Evolutionary conservation across 1,284 basidiomycete genomes (phyloP).

Genomic region (Fistulinella cinereoalba): DNA sequence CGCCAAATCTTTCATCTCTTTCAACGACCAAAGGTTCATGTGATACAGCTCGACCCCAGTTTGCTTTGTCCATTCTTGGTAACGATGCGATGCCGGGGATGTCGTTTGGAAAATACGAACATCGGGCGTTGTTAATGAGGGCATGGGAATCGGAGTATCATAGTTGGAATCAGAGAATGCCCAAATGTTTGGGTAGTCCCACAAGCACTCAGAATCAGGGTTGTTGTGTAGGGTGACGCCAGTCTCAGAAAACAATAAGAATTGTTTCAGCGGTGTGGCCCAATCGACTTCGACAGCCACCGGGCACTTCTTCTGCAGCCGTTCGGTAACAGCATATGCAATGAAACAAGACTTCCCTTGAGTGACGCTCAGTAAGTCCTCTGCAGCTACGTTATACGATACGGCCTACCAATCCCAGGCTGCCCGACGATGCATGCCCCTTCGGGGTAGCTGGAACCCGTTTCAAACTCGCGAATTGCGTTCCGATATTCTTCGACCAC

Average conservation of each 20-base stretch:
- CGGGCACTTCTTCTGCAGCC: constrained; percentile 1
- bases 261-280: neutral
- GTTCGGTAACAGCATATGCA: too few species aligned
- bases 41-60: neutral
- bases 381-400: neutral
- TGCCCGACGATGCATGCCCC: constrained; percentile 6
- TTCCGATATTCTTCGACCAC: constrained; percentile 1
- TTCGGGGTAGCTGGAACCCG: too few species aligned
- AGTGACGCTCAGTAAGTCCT: neutral
- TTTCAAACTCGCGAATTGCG: neutral
- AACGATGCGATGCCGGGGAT: neutral
- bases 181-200: neutral
- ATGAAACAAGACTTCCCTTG: constrained; percentile 3
- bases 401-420: constrained; percentile 5
- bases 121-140: neutral
- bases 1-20: constrained; percentile 5
- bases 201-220: neutral
- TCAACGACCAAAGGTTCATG: constrained; percentile 1
- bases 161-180: constrained; percentile 2
- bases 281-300: neutral
- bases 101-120: constrained; percentile 4
- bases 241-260: neutral
- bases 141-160: neutral
- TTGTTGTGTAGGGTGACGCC: neutral
- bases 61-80: constrained; percentile 3